Evolutionary conservation across 176 grass and related monocot species (phyloP), one percentile per base, ranked within the genome.

Genomic region (Musa troglodytarum): DNA sequence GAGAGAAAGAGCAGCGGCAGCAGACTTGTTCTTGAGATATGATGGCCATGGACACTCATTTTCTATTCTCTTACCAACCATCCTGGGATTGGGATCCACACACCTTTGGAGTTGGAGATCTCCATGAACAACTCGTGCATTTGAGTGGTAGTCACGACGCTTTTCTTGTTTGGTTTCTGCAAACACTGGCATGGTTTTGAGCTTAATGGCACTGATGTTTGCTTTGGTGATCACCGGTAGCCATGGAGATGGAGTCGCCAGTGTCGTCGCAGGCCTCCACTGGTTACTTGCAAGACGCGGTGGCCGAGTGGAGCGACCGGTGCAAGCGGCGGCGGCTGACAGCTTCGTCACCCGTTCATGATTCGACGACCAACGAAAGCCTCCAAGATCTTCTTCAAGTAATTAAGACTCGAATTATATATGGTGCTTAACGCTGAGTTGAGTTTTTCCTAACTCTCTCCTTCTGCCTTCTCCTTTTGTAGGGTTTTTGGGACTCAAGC

Each of bases 401-500:
- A 73, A 65, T 76, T 62, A 16, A 5, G 16, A 11, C 1, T 74
- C 3, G 7, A n/a, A 29, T 58, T 20, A 28, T 72, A 61, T 5
- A 16, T 17, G 23, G 25, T 23, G 12, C 50, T 24, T 65, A 51
- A 64, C 14, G 3, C 12, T 11, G 9, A 9, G 54, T 34, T 54
- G 66, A 50, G 54, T 52, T 65, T 57, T 8, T 12, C 34, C 34
- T 43, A 43, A 43, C 34, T 43, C 34, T 43, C 34, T 5, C 34
- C 4, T 43, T 5, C 34, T 5, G 3, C 34, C 34, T 51, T 68
- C 79, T 56, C 28, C 54, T 81, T 9, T 3, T 26, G 77, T 73
- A 99, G 96, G 89, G 77, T 68, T 92, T 99, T 74, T 95, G 88
- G 96, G 83, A 88, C 77, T 74, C 84, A 11, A 82, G 53, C 74